Evolutionary conservation across 805 yeast species (phyloP).

Genomic region (Pichia scutulata): DNA sequence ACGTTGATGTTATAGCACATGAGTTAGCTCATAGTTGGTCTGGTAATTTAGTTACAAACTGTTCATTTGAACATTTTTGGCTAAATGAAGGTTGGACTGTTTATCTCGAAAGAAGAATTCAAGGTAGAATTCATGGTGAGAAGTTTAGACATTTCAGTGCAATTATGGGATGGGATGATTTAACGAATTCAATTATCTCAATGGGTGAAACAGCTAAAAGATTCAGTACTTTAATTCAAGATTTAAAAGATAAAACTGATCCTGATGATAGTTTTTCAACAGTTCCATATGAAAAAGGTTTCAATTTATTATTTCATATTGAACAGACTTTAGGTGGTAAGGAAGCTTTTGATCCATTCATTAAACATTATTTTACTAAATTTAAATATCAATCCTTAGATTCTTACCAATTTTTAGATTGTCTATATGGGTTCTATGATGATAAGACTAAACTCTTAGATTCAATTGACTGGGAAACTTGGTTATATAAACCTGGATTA

Average conservation of each 20-base stretch:
- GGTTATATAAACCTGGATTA: conserved; percentile 79
- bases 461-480: conserved; percentile 73
- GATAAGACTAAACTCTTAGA: conserved; percentile 46
- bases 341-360: conserved; percentile 65
- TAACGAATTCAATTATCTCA: conserved; percentile 57
- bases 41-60: conserved; percentile 84
- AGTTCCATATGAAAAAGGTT: conserved; percentile 90
- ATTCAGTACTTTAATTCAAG: conserved; percentile 60
- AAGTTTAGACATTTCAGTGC: conserved; percentile 71
- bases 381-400: conserved; percentile 69
- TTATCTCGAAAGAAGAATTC: conserved; percentile 77
- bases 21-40: conserved; percentile 92
- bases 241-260: conserved; percentile 60
- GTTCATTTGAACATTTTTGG: conserved; percentile 93
- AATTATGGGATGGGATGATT: conserved; percentile 82
- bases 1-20: conserved; percentile 86
- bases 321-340: conserved; percentile 73
- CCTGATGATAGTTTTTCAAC: conserved; percentile 87
- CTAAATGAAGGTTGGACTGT: conserved; percentile 96
- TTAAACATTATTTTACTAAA: conserved; percentile 65
- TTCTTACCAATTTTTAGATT: conserved; percentile 71
- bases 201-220: conserved; percentile 47
- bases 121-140: conserved; percentile 74
- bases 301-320: conserved; percentile 64
- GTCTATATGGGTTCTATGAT: conserved; percentile 54